A percentile compares a stretch with the other conserved stretches of the same genome.
phyloP scores from a whole-genome alignment of 345 rosid genomes.

The Eucalyptus marginata region DNA sequence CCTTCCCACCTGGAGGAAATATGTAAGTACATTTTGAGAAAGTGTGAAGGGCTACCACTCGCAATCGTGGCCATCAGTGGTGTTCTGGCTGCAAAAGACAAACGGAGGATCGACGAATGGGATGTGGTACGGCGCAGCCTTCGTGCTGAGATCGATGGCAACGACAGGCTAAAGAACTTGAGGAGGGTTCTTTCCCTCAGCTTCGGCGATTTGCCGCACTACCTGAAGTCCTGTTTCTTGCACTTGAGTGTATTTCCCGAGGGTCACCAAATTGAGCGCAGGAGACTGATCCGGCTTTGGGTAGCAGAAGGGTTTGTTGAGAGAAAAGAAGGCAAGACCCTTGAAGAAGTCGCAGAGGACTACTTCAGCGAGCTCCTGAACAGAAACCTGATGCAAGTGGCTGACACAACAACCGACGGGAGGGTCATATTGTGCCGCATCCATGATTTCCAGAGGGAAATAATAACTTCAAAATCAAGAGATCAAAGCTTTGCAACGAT shows the following conservation, averaged over 20 bases:
- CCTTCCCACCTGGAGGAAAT: slow-evolving; percentile 17
- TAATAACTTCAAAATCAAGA: slow-evolving; percentile 15
- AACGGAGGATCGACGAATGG: slow-evolving; percentile 20
- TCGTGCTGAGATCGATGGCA: slow-evolving; percentile 17
- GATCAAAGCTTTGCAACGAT: slow-evolving; percentile 22
- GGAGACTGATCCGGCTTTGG: slow-evolving; percentile 27
- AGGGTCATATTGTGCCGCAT: slow-evolving; percentile 15
- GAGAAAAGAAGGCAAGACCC: slow-evolving; percentile 21
- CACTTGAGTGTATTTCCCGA: slow-evolving; percentile 33
- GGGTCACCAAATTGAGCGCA: slow-evolving; percentile 9
- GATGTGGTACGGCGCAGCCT: slow-evolving; percentile 13
- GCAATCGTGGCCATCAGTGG: slow-evolving; percentile 41
- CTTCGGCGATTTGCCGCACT: slow-evolving; percentile 27
- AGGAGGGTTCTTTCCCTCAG: slow-evolving; percentile 27
- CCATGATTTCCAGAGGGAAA: slow-evolving; percentile 23
- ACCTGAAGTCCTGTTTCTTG: slow-evolving; percentile 29
- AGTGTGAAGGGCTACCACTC: slow-evolving; percentile 30
- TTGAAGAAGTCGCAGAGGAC: slow-evolving; percentile 31
- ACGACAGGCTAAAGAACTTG: slow-evolving; percentile 10
- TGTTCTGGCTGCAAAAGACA: slow-evolving; percentile 20
- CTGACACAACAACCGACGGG: slow-evolving; percentile 7
- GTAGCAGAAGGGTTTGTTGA: slow-evolving; percentile 31
- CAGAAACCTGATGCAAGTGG: slow-evolving; percentile 27
- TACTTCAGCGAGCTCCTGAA: slow-evolving; percentile 29
- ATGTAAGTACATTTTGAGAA: slow-evolving; percentile 10